phyloP scores from a whole-genome alignment of 2,329 filamentous ascomycete species.

The Alternaria arborescens region DNA sequence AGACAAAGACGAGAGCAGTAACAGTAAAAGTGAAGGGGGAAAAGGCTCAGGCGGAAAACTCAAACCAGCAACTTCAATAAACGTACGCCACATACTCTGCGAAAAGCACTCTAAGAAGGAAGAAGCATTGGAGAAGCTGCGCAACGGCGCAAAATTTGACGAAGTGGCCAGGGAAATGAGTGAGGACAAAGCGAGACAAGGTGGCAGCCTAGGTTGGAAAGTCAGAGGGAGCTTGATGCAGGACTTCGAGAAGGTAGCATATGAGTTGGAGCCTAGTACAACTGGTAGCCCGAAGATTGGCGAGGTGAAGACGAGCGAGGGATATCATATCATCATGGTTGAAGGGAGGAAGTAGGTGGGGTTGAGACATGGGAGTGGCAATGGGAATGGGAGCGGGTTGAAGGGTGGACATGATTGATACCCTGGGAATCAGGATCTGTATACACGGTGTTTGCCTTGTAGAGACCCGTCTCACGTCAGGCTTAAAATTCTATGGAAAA shows the following conservation, averaged over 20 bases:
- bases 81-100: constrained; percentile 77
- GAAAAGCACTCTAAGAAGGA: constrained; percentile 82
- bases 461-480: too few species aligned
- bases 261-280: constrained; percentile 71
- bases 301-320: constrained; percentile 77
- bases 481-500: neutral
- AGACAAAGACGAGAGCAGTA: constrained; percentile 23
- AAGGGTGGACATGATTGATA: neutral
- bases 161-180: constrained; percentile 76
- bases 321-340: constrained; percentile 85
- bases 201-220: constrained; percentile 78
- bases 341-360: constrained; percentile 65
- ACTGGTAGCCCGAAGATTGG: constrained; percentile 70
- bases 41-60: constrained; percentile 53
- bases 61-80: constrained; percentile 73
- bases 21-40: constrained; percentile 38
- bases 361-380: neutral
- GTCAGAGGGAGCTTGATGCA: constrained; percentile 71
- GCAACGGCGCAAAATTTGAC: constrained; percentile 74
- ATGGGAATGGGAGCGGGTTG: too few species aligned
- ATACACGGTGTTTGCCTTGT: neutral
- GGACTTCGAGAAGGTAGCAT: constrained; percentile 77
- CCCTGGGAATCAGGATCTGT: neutral
- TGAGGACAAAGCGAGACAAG: constrained; percentile 77
- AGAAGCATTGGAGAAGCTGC: constrained; percentile 74